Evolutionary conservation across 2,329 filamentous ascomycete species (phyloP), one percentile per base, ranked within the genome.

Genomic region (Fusarium pseudograminearum): DNA sequence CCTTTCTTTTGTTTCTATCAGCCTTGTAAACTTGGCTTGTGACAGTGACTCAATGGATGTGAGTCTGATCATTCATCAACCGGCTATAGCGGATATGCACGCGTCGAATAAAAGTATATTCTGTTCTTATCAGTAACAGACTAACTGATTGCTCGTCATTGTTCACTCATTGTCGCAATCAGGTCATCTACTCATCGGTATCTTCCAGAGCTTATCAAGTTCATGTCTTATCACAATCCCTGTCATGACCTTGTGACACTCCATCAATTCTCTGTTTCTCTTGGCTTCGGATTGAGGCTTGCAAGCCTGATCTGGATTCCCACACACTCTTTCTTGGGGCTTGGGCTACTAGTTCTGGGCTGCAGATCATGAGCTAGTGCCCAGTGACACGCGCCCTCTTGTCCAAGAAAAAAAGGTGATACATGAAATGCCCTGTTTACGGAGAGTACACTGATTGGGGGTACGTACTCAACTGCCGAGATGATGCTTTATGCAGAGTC

Each of bases 381-480:
- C 51, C 34, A 57, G 28, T 40, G 30, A 53, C 56, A 61, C 56
- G 51, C 46, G 46, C 47, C 46, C 28, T 45, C 31, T 40, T 12
- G 11, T 10, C 11, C n/a, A 38, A 20, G n/a, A 7, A 40, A 22
- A 40, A 15, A 14, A 26, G 14, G 40, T 16, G 40, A 42, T 42
- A 16, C 36, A 15, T 18, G 22, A 26, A 42, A 28, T 51, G 24
- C 55, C 36, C 33, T 57, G 46, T 57, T 48, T 45, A 30, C 28
- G 0, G 28, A 42, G 18, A 42, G 18, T 22, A 28, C 16, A 48
- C 31, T 48, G 52, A 22, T 36, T 28, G 20, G 48, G 22, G 18
- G 24, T 47, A 28, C 38, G 26, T 63, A 64, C 61, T 57, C 53
- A 65, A 65, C 62, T 65, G 61, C 61, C 61, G 61, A 65, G 26